phyloP scores from a whole-genome alignment of 164 flowering plant species.

The Tetrastigma voinierianum region DNA sequence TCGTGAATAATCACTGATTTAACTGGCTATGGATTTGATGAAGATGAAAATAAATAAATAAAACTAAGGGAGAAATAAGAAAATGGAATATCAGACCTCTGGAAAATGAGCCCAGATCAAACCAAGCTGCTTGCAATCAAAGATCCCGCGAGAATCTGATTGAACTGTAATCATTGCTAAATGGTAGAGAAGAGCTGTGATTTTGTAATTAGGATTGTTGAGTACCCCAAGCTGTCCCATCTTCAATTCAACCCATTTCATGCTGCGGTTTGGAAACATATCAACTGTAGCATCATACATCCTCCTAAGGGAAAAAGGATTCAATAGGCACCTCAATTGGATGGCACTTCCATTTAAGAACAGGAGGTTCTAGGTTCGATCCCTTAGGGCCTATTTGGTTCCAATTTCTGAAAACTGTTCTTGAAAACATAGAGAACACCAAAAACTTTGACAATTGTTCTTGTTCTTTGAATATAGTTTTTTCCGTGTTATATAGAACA shows the following conservation, averaged over 20 bases:
- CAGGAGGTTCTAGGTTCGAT: too few species aligned
- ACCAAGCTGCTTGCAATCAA: conserved; percentile 97
- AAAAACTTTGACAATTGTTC: too few species aligned
- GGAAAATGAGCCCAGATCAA: conserved; percentile 93
- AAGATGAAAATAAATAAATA: neutral
- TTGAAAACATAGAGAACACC: too few species aligned
- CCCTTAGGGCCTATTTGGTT: too few species aligned
- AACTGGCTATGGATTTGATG: too few species aligned
- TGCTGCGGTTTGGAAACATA: conserved; percentile 47
- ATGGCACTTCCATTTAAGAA: too few species aligned
- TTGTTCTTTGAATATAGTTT: too few species aligned
- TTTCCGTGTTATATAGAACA: too few species aligned
- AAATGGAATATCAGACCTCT: conserved; percentile 45
- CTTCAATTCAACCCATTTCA: conserved; percentile 97
- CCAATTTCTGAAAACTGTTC: too few species aligned
- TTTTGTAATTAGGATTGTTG: conserved; percentile 83
- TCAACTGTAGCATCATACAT: neutral
- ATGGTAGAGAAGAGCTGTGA: conserved; percentile 92
- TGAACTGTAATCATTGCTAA: conserved; percentile 96
- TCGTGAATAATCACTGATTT: too few species aligned
- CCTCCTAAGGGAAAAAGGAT: neutral
- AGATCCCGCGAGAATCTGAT: conserved; percentile 74
- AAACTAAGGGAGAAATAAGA: neutral
- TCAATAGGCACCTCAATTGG: too few species aligned
- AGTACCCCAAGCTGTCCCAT: conserved; percentile 99